These are phyloP conservation scores for Catharanthus roseus DNA, from an alignment of 257 asterid species.

Conservation along the genomic window DNA sequence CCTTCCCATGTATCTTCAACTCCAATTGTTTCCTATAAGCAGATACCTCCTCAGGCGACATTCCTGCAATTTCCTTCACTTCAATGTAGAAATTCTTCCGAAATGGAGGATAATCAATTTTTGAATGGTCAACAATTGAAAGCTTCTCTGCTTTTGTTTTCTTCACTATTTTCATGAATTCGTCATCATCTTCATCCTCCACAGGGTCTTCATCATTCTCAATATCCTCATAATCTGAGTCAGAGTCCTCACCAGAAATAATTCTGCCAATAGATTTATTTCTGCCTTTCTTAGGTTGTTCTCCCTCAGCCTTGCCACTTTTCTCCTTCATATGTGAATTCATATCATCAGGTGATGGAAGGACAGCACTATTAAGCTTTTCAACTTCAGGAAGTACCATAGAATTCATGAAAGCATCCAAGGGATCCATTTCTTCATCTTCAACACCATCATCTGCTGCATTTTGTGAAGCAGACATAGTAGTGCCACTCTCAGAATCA, in stretches of 20 bases:
- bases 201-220: slow-evolving; percentile 49
- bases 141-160: no score
- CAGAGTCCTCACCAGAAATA: slow-evolving; percentile 74
- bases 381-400: slow-evolving; percentile 84
- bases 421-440: slow-evolving; percentile 71
- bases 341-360: slow-evolving; percentile 21
- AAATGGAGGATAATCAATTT: no score
- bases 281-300: slow-evolving; percentile 27
- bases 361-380: slow-evolving; percentile 40
- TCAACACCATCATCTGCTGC: slow-evolving; percentile 31
- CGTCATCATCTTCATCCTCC: no score
- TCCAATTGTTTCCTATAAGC: no score
- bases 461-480: slow-evolving; percentile 28
- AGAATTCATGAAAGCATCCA: no score
- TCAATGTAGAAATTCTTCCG: no score
- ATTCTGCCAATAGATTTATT: slow-evolving; percentile 58
- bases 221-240: slow-evolving; percentile 54
- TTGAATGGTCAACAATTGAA: slow-evolving; percentile 73
- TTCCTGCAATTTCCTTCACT: no score
- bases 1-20: no score
- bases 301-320: slow-evolving; percentile 29
- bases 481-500: slow-evolving; percentile 28
- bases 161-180: no score
- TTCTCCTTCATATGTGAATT: slow-evolving; percentile 30
- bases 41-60: no score